A percentile compares a stretch with the other conserved stretches of the same genome.
phyloP scores from a whole-genome alignment of 495 filamentous ascomycete genomes.

The Tuber umbilicatum region DNA sequence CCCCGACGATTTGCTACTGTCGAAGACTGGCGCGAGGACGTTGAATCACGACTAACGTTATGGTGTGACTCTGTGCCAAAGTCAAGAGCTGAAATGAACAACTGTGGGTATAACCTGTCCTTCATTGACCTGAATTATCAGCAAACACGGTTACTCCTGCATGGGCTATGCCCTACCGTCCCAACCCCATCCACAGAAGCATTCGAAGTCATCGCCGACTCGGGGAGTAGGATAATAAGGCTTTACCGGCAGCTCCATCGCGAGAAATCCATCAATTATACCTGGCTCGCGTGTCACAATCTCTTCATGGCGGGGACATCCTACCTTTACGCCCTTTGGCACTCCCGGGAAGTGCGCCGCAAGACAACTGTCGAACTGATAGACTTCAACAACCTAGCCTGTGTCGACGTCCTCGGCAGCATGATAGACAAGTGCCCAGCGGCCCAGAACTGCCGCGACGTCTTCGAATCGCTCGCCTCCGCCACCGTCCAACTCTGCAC shows the following conservation, averaged over 20 bases:
- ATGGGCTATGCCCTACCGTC: conserved; percentile 49
- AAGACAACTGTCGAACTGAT: conserved; percentile 48
- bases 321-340: conserved; percentile 48
- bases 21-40: conserved; percentile 47
- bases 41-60: conserved; percentile 47
- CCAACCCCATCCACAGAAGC: conserved; percentile 47
- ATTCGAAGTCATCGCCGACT: conserved; percentile 50
- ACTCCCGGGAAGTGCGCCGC: conserved; percentile 45
- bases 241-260: conserved; percentile 51
- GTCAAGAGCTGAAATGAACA: conserved; percentile 36
- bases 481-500: conserved; percentile 32
- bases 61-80: conserved; percentile 36
- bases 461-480: conserved; percentile 41
- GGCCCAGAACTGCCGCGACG: conserved; percentile 47
- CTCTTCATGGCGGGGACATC: conserved; percentile 51
- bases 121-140: conserved; percentile 52
- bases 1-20: conserved; percentile 43
- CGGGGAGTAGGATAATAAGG: conserved; percentile 49
- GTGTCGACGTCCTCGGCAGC: conserved; percentile 49
- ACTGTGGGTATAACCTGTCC: conserved; percentile 46
- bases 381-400: conserved; percentile 47
- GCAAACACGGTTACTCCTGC: conserved; percentile 50
- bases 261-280: conserved; percentile 51
- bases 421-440: conserved; percentile 50
- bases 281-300: conserved; percentile 52